Conservation (phyloP, 768 basidiomycete genomes). For the Boletus rubropictus region DNA sequence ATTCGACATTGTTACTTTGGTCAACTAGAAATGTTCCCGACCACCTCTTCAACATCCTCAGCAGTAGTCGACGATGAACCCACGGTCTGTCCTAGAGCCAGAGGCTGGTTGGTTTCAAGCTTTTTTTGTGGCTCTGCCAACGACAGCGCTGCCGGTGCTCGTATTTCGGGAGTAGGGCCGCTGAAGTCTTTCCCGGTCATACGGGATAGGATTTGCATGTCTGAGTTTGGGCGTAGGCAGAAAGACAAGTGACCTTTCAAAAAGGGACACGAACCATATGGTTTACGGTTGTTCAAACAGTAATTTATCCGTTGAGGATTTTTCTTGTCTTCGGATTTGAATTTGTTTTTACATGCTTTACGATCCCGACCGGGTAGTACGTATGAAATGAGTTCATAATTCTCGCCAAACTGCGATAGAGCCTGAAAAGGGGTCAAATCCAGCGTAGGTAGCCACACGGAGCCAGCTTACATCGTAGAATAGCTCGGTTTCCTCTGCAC, state of each 20-base stretch:
- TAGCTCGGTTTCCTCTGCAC: slow-evolving; percentile 80
- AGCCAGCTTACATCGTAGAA: slow-evolving; percentile 68
- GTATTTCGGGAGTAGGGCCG: slow-evolving; percentile 70
- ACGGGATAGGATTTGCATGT: slow-evolving; percentile 65
- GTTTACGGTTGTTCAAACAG: slow-evolving; percentile 67
- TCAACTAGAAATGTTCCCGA: slow-evolving; percentile 28
- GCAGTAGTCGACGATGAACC: slow-evolving; percentile 34
- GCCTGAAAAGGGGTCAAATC: slow-evolving; percentile 46
- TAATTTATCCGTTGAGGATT: slow-evolving; percentile 71
- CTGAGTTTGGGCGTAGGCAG: slow-evolving; percentile 31
- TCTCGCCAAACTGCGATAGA: slow-evolving; percentile 84
- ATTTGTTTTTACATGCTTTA: slow-evolving; percentile 89
- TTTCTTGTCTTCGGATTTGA: slow-evolving; percentile 82
- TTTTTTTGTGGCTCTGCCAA: slow-evolving; percentile 25
- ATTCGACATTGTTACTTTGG: slow-evolving; percentile 7
- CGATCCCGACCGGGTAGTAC: slow-evolving; percentile 80
- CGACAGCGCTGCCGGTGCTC: slow-evolving; percentile 33
- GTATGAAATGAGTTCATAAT: slow-evolving; percentile 87
- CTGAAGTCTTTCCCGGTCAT: slow-evolving; percentile 86
- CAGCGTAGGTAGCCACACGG: background rate
- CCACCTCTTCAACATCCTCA: slow-evolving; percentile 24
- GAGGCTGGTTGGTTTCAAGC: background rate
- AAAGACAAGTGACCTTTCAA: background rate
- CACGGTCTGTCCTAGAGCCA: slow-evolving; percentile 12
- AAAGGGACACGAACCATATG: slow-evolving; percentile 53